Percentiles rank a stretch among this genome's conserved stretches.
phyloP scores from a whole-genome alignment of 352 stramenopile species.

The Phytophthora hybrid region DNA sequence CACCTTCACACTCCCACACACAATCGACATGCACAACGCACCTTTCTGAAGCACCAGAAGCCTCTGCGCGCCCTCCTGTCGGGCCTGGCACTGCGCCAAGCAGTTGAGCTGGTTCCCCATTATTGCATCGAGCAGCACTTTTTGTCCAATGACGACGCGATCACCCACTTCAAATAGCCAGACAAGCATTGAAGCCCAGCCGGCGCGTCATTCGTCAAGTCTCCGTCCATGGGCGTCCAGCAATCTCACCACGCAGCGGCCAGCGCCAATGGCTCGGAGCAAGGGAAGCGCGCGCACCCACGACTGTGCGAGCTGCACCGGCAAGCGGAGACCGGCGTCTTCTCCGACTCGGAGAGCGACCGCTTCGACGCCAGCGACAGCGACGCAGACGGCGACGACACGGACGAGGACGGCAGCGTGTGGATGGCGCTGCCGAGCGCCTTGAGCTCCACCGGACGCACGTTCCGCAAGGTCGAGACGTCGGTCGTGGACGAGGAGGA shows the following conservation, averaged over 20 bases:
- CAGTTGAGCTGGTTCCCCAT: constrained; percentile 88
- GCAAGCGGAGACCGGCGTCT: constrained; percentile 31
- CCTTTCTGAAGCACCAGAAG: constrained; percentile 82
- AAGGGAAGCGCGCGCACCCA: neutral
- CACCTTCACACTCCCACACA: neutral
- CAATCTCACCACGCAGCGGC: constrained; percentile 15
- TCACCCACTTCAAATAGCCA: constrained; percentile 16
- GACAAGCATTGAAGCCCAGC: constrained; percentile 7
- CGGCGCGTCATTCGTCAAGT: neutral
- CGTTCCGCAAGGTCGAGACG: constrained; percentile 63
- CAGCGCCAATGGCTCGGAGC: neutral
- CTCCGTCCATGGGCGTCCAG: constrained; percentile 27
- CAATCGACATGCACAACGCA: constrained; percentile 6
- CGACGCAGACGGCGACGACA: constrained; percentile 28
- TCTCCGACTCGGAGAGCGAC: constrained; percentile 51
- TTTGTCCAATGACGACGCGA: constrained; percentile 20
- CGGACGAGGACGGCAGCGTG: constrained; percentile 18
- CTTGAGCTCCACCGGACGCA: constrained; percentile 57
- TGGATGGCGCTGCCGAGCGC: constrained; percentile 69
- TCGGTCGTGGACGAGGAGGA: constrained; percentile 59
- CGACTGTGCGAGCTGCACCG: constrained; percentile 23
- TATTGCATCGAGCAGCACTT: constrained; percentile 3
- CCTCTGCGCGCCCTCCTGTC: constrained; percentile 70
- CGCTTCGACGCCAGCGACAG: neutral
- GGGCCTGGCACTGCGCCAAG: constrained; percentile 75